Conservation (phyloP, 108 stramenopile genomes). For the Seminavis robusta region DNA sequence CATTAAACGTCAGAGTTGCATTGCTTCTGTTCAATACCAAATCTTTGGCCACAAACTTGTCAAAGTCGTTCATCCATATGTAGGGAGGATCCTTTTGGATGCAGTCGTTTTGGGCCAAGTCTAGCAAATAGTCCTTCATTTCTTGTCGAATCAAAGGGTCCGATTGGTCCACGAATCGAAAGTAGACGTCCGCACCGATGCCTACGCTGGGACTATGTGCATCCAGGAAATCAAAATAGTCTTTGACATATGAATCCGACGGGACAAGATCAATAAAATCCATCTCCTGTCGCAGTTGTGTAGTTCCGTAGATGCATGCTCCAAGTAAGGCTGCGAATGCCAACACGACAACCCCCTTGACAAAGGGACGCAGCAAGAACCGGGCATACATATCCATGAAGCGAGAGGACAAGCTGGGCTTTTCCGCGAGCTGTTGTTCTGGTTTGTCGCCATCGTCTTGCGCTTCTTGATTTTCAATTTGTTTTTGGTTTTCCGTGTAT, state of each 20-base stretch:
- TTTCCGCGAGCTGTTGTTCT: no score
- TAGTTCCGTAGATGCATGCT: not conserved
- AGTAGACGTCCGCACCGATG: slow-evolving; percentile 1
- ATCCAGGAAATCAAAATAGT: no score
- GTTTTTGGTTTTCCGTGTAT: no score
- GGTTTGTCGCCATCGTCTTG: no score
- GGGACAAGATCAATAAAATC: slow-evolving; percentile 16
- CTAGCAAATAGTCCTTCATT: slow-evolving; percentile 10
- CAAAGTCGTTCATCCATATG: slow-evolving; percentile 18
- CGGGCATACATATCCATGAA: slow-evolving; percentile 8
- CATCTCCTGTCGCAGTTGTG: slow-evolving; percentile 1
- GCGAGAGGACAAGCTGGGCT: no score
- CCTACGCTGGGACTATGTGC: not conserved
- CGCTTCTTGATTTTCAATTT: no score
- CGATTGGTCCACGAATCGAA: slow-evolving; percentile 11
- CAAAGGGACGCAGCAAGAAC: not conserved
- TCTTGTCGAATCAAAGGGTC: not conserved
- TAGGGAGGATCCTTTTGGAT: not conserved
- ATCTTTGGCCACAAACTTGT: not conserved
- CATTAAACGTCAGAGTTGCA: not conserved
- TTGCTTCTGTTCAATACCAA: not conserved
- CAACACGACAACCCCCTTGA: not conserved
- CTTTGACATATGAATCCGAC: slow-evolving; percentile 9
- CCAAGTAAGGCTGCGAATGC: slow-evolving; percentile 2
- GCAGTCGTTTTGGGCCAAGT: not conserved